These are phyloP conservation scores for Pelargonium fulgidum DNA, from an alignment of 441 rosid genomes.

Conservation along the genomic window DNA sequence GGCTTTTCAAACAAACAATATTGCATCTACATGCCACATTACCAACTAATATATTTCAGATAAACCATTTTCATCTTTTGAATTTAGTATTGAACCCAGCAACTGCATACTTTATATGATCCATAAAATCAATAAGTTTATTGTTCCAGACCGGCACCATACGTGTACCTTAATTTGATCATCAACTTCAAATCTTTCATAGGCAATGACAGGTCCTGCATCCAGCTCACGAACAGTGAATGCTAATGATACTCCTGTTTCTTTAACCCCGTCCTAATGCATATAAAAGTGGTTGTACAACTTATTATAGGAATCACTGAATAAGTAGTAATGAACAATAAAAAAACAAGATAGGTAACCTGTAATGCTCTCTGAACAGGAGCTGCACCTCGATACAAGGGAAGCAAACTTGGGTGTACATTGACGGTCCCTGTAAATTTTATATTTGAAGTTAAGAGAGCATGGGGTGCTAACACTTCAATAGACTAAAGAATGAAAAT, in stretches of 20 bases:
- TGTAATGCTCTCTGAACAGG: conserved; percentile 87
- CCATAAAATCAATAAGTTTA: background rate
- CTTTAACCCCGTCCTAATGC: conserved; percentile 71
- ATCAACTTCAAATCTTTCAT: conserved; percentile 48
- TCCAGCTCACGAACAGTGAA: conserved; percentile 76
- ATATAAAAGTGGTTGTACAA: conserved; percentile 21
- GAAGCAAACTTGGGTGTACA: conserved; percentile 86
- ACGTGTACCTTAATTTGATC: conserved; percentile 65
- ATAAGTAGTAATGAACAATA: conserved; percentile 18
- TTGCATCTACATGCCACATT: background rate
- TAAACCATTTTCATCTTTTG: background rate
- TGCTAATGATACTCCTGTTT: conserved; percentile 88
- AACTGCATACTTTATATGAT: background rate
- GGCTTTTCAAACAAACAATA: background rate
- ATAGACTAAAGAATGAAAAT: background rate
- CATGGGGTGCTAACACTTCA: background rate
- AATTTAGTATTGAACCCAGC: background rate
- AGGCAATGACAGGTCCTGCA: conserved; percentile 87
- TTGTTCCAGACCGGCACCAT: conserved; percentile 7
- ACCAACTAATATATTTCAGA: background rate
- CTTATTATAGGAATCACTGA: conserved; percentile 5
- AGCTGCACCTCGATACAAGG: conserved; percentile 88
- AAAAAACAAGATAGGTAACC: conserved; percentile 33
- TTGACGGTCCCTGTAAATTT: conserved; percentile 73
- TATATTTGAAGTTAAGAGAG: conserved; percentile 5